Evolutionary conservation across 1,284 basidiomycete species (phyloP).

Genomic region (Golubevia sp.): DNA sequence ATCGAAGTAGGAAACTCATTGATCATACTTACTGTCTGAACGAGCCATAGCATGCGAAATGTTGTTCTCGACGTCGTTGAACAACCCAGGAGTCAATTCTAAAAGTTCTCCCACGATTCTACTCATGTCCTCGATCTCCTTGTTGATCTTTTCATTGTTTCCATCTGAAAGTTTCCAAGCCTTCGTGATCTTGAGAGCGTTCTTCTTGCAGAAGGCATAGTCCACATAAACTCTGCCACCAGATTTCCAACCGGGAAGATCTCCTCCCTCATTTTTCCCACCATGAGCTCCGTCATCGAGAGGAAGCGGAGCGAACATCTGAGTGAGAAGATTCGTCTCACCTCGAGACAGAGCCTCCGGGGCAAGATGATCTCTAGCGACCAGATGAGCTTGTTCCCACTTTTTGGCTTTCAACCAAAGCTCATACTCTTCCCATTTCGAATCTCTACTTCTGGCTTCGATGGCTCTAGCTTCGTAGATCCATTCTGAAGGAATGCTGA

Average conservation of each 20-base stretch:
- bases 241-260: not conserved
- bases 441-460: constrained; percentile 24
- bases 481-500: constrained; percentile 83
- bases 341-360: constrained; percentile 51
- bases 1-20: not conserved
- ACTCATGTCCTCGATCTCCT: not conserved
- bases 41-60: not conserved
- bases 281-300: constrained; percentile 9
- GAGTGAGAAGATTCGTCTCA: constrained; percentile 36
- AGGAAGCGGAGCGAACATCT: constrained; percentile 43
- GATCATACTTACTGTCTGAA: not conserved
- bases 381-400: constrained; percentile 35
- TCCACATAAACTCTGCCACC: not conserved
- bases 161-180: not conserved
- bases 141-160: not conserved
- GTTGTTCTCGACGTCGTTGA: not conserved
- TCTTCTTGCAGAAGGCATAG: not conserved
- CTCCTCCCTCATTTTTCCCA: not conserved
- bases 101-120: not conserved
- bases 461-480: constrained; percentile 69
- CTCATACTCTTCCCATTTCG: constrained; percentile 43
- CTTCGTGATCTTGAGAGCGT: not conserved
- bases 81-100: not conserved
- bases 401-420: constrained; percentile 31
- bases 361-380: constrained; percentile 39